Evolutionary conservation across 1,284 basidiomycete genomes (phyloP).

Genomic region (Phlebopus sp.): DNA sequence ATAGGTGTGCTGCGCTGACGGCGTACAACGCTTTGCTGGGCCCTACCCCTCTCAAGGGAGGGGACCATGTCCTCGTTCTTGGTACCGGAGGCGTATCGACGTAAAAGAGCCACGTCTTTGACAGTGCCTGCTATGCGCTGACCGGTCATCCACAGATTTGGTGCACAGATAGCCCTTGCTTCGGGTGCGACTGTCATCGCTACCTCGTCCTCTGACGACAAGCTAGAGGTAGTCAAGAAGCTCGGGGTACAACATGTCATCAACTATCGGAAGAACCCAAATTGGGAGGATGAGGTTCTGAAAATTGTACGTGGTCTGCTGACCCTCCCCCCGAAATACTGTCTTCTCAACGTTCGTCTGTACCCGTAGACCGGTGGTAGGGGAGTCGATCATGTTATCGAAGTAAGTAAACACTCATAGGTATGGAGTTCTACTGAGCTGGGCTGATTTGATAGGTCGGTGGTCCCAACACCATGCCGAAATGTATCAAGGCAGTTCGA

Average conservation of each 20-base stretch:
- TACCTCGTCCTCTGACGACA: conserved; percentile 61
- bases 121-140: not conserved
- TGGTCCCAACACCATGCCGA: conserved; percentile 47
- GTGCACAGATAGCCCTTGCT: conserved; percentile 52
- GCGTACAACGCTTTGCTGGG: conserved; percentile 50
- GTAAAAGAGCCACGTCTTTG: conserved; percentile 25
- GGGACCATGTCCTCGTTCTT: conserved; percentile 50
- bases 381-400: conserved; percentile 59
- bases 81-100: conserved; percentile 62
- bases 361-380: conserved; percentile 38
- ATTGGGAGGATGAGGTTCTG: conserved; percentile 55
- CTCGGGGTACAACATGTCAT: conserved; percentile 51
- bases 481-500: conserved; percentile 41
- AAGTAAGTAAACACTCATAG: conserved; percentile 33
- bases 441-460: conserved; percentile 37
- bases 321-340: not conserved
- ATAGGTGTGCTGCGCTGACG: conserved; percentile 48
- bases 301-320: conserved; percentile 31
- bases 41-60: conserved; percentile 41
- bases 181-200: conserved; percentile 57
- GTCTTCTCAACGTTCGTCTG: not conserved
- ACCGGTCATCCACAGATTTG: conserved; percentile 34
- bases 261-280: conserved; percentile 54
- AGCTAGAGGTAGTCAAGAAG: conserved; percentile 45
- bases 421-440: not conserved